Evolutionary conservation across 768 basidiomycete genomes (phyloP), one percentile per base, ranked within the genome.

Genomic region (Plicaturopsis crispa): DNA sequence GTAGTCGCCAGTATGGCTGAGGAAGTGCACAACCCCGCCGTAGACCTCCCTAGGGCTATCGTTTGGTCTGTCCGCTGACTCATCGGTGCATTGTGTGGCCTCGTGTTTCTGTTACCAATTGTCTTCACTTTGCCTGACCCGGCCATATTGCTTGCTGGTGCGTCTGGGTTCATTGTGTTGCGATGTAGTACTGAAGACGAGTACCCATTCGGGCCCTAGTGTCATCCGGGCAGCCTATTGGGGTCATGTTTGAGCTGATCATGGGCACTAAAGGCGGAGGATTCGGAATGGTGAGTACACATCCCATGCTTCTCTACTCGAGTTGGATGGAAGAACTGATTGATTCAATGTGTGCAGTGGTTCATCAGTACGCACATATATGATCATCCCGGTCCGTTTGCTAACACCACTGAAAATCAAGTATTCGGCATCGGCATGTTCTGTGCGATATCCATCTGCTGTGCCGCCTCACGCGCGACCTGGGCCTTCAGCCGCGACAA

Each of bases 401-500:
- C 35, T 24, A 12, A 39, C 36, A 7, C 35, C 53, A 44, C 20
- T 36, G 38, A 37, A n/a, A n/a, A 41, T n/a, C 35, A 39, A 64
- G 77, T 80, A 45, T 74, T 78, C 38, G 72, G 69, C 7, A 58
- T 72, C 35, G 67, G 67, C 6, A 57, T 78, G 44, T 80, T 82
- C 57, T 81, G 80, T 38, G 69, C 75, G 26, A 73, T 82, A 40
- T 80, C 80, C 13, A 75, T 77, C 44, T 72, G 72, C 28, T 79
- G 75, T 37, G 79, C 78, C 6, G 75, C 80, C 24, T 81, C 79
- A 10, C 73, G 80, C 13, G 73, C 75, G 21, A 81, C 80, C 3
- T 83, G 80, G 81, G 75, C 75, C 33, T 83, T 84, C 52, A 74
- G 79, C 0, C 68, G 81, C 2, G 81, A 83, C 57, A 68, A 68